phyloP scores from a whole-genome alignment of 2,329 filamentous ascomycete species.

The Pyrenophora teres region DNA sequence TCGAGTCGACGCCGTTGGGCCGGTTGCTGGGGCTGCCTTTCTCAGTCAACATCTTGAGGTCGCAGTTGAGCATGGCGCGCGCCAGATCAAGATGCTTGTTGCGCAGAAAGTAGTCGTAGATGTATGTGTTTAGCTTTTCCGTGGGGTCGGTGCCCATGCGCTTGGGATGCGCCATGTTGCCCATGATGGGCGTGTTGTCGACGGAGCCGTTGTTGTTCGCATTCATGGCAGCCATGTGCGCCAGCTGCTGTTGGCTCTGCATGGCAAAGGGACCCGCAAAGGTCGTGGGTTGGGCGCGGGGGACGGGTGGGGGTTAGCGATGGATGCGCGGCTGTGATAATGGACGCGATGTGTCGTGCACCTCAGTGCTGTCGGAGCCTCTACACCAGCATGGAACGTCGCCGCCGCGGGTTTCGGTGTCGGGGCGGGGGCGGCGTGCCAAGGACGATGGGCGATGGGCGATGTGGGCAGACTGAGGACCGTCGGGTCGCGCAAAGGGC shows the following conservation, averaged over 20 bases:
- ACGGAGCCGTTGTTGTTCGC: constrained; percentile 64
- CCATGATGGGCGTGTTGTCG: constrained; percentile 70
- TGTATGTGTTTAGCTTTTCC: constrained; percentile 78
- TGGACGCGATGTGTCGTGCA: constrained; percentile 26
- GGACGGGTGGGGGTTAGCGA: constrained; percentile 18
- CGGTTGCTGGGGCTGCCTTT: constrained; percentile 69
- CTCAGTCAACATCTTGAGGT: constrained; percentile 62
- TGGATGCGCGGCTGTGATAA: constrained; percentile 19
- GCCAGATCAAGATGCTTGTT: constrained; percentile 85
- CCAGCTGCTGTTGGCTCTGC: constrained; percentile 62
- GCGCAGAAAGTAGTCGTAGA: constrained; percentile 89
- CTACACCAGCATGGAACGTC: constrained; percentile 40
- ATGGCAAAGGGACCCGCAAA: constrained; percentile 29
- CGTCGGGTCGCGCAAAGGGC: constrained; percentile 13
- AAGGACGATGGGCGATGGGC: constrained; percentile 8
- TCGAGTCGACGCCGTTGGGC: constrained; percentile 70
- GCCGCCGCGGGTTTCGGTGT: constrained; percentile 31
- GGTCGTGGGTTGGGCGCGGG: constrained; percentile 26
- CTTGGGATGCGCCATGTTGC: constrained; percentile 55
- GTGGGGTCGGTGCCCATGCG: constrained; percentile 41
- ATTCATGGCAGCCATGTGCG: constrained; percentile 71
- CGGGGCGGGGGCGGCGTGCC: constrained; percentile 23
- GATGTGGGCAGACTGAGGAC: constrained; percentile 1
- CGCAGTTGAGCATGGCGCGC: constrained; percentile 59
- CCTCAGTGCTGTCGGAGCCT: constrained; percentile 31